Evolutionary conservation across 352 stramenopile species (phyloP), one percentile per base, ranked within the genome.

Genomic region (Phytophthora pini): DNA sequence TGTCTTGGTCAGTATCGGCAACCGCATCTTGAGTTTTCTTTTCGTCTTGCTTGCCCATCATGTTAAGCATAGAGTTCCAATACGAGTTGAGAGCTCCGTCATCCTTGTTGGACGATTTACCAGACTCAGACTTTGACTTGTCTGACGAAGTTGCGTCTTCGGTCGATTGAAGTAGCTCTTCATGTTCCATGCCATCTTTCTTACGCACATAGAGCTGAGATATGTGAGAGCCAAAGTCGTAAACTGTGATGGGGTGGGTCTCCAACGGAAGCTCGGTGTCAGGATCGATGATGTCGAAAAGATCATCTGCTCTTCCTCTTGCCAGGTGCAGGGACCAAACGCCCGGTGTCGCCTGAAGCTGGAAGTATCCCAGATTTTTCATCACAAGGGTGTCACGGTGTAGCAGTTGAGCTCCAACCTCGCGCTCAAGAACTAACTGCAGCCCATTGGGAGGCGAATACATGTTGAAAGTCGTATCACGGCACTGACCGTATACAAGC

Each of bases 301-400:
- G 29, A 13, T 94, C 77, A n/a, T 79, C 66, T 0, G 87, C 82
- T 47, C 87, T 77, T 0, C 93, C 94, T 27, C 75, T 70, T 11
- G 92, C 92, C 20, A 99, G 87, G n/a, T 87, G 73, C 20, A 99
- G 70, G 39, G 92, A 79, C 88, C 90, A 99, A 11, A 99, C 86
- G 22, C 97, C 97, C 26, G 97, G 97, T 1, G 97, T 97, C 0
- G 97, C 97, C 58, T 99, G 93, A 11, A 99, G 82, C 70, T 99
- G 98, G 79, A 98, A 99, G 84, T 99, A 99, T 12, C 98, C 98
- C 29, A 98, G 75, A 76, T 99, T 99, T 65, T 98, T 98, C 98
- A 99, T 99, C 15, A 99, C 98, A 4, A 99, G 66, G 12, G 98
- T 99, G 66, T 99, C 98, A 22, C 87, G 88, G 47, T 93, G 79